phyloP scores from a whole-genome alignment of 768 basidiomycete genomes.

The Boletus edulis region DNA sequence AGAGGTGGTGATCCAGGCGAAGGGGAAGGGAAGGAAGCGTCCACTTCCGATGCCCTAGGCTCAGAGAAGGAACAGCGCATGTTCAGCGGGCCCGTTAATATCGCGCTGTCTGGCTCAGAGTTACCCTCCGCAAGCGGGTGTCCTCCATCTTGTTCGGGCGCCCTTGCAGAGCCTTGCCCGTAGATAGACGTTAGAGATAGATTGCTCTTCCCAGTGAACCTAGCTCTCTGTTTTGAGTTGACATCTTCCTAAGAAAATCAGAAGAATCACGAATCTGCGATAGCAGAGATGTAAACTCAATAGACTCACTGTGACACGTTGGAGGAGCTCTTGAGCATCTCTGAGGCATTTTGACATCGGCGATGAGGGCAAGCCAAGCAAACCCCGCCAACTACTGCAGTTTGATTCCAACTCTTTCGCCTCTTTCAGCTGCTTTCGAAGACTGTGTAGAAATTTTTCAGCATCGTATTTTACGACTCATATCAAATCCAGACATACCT shows the following conservation, averaged over 20 bases:
- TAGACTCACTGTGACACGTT: slow-evolving; percentile 3
- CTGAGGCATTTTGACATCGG: background rate
- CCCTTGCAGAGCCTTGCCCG: background rate
- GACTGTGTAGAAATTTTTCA: slow-evolving; percentile 1
- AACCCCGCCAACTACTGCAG: background rate
- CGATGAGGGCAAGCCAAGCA: slow-evolving; percentile 7
- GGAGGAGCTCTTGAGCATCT: slow-evolving; percentile 1
- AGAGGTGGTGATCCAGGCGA: background rate
- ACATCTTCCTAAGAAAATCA: slow-evolving; percentile 2
- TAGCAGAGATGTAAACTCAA: background rate
- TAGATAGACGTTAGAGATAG: background rate
- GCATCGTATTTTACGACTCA: background rate
- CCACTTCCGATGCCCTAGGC: background rate
- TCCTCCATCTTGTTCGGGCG: background rate
- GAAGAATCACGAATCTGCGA: background rate
- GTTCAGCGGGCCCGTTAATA: background rate
- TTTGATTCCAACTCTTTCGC: background rate
- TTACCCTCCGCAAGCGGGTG: too few relatives aligned
- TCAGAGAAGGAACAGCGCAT: background rate
- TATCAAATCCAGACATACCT: background rate
- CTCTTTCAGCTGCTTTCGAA: slow-evolving; percentile 2
- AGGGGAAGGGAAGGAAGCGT: background rate
- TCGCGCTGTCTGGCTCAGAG: background rate
- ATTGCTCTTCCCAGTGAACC: background rate
- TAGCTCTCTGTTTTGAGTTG: background rate